These are phyloP conservation scores for Pichia sp. DNA, from an alignment of 1,139 yeast genomes.

Conservation along the genomic window DNA sequence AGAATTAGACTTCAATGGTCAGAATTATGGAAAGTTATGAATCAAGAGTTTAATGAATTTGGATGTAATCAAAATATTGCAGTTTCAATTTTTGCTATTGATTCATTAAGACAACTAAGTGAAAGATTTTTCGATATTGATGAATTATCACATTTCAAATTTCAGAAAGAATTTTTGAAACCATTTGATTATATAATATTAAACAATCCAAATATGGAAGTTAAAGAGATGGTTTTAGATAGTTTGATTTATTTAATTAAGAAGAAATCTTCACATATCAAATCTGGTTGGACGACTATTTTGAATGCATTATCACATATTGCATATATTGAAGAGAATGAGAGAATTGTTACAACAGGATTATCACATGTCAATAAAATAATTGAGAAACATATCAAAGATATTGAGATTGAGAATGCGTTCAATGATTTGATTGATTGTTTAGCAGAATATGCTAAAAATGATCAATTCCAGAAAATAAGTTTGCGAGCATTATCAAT, in stretches of 20 bases:
- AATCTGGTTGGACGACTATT: conserved; percentile 93
- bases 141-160: conserved; percentile 90
- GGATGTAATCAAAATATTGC: conserved; percentile 73
- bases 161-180: conserved; percentile 86
- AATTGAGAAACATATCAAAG: conserved; percentile 52
- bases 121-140: conserved; percentile 90
- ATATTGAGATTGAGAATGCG: conserved; percentile 65
- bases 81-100: conserved; percentile 85
- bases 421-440: conserved; percentile 71
- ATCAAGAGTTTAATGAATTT: conserved; percentile 77
- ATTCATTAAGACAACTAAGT: conserved; percentile 86
- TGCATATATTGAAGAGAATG: conserved; percentile 43
- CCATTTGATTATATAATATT: conserved; percentile 80
- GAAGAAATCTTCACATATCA: conserved; percentile 66
- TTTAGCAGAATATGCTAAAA: conserved; percentile 75
- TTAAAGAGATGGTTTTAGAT: conserved; percentile 84
- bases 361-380: conserved; percentile 59
- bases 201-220: conserved; percentile 61
- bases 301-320: conserved; percentile 68
- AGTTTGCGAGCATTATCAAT: conserved; percentile 77
- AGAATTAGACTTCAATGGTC: conserved; percentile 97
- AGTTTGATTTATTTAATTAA: conserved; percentile 82
- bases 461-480: conserved; percentile 70
- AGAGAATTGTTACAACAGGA: conserved; percentile 54
- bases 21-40: conserved; percentile 90